Conservation (phyloP, 306 rosid species). For the Canavalia gladiata region DNA sequence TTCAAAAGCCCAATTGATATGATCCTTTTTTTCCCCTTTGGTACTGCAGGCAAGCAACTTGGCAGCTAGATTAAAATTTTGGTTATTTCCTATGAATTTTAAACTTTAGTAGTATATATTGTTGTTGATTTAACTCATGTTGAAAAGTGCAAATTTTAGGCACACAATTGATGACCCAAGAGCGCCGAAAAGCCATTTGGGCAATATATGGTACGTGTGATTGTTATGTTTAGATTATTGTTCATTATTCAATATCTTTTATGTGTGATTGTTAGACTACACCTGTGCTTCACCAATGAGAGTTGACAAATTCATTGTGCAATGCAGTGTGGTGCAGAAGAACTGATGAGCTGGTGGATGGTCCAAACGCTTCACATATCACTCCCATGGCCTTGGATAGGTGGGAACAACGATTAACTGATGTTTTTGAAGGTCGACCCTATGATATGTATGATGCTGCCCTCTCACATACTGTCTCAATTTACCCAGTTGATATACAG, state of each 20-base stretch:
- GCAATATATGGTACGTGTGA: constrained; percentile 81
- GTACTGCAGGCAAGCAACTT: neutral
- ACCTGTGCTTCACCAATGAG: neutral
- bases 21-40: neutral
- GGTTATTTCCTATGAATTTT: neutral
- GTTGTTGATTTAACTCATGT: constrained; percentile 17
- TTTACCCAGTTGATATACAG: constrained; percentile 90
- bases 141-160: constrained; percentile 58
- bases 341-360: constrained; percentile 95
- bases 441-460: constrained; percentile 98
- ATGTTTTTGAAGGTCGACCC: constrained; percentile 87
- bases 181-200: constrained; percentile 89
- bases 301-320: constrained; percentile 30
- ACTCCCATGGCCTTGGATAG: constrained; percentile 91
- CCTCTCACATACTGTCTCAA: constrained; percentile 78
- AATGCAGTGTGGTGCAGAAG: constrained; percentile 97
- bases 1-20: neutral
- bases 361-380: constrained; percentile 94
- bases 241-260: no score
- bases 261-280: no score
- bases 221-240: neutral
- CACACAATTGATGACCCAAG: constrained; percentile 90
- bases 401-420: constrained; percentile 80
- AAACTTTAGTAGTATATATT: neutral
- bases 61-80: neutral